Conservation (phyloP, 139 green algal species). For the Gonium pectorale region DNA sequence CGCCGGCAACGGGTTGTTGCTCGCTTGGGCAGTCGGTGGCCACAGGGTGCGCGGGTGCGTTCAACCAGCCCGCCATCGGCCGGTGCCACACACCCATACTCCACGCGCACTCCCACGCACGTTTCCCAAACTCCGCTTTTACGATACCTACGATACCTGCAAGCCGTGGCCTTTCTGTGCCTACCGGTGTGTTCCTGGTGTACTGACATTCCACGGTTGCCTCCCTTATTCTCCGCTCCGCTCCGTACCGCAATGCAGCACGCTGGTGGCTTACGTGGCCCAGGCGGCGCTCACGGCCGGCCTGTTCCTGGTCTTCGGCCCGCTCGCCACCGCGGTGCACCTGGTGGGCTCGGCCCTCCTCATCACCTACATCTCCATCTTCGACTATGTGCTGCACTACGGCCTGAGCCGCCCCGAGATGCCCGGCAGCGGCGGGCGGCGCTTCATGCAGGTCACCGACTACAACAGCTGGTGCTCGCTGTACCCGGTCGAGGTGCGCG, state of each 20-base stretch:
- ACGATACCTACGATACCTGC: not conserved
- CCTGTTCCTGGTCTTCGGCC: not conserved
- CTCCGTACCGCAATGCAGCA: not conserved
- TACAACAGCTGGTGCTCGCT: conserved; percentile 26
- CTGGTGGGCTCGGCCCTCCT: not conserved
- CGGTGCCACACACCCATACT: no score
- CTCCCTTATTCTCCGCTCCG: not conserved
- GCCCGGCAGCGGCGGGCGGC: not conserved
- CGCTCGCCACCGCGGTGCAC: not conserved
- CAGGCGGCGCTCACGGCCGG: conserved; percentile 13
- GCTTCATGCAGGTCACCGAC: not conserved
- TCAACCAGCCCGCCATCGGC: no score
- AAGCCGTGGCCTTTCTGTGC: not conserved
- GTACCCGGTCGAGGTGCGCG: conserved; percentile 11
- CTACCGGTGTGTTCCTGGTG: no score
- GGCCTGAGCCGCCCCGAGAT: conserved; percentile 4
- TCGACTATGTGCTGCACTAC: conserved; percentile 37
- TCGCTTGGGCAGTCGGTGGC: no score
- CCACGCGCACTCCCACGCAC: no score
- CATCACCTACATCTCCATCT: not conserved
- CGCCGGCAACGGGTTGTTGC: no score
- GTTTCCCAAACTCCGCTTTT: not conserved
- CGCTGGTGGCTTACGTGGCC: not conserved
- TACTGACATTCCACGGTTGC: no score
- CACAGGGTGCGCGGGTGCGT: no score